A percentile compares a stretch with the other conserved stretches of the same genome.
Evolutionary conservation across 2,329 filamentous ascomycete species (phyloP).

Genomic region (Fusarium praegraminearum): DNA sequence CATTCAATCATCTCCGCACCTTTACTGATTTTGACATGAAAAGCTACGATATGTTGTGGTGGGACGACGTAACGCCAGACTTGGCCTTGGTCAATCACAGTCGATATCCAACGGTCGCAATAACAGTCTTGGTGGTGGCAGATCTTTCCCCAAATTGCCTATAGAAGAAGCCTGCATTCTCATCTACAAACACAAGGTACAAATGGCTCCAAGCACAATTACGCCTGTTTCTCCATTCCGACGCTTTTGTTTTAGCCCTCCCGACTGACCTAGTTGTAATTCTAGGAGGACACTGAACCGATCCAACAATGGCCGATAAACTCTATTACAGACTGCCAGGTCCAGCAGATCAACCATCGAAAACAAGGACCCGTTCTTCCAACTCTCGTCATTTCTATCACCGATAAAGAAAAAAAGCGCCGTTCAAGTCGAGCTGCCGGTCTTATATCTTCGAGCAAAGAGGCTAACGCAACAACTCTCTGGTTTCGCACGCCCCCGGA

Average conservation of each 20-base stretch:
- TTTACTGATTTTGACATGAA: conserved; percentile 35
- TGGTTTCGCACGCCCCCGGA: conserved; percentile 69
- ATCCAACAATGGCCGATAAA: conserved; percentile 65
- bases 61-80: conserved; percentile 53
- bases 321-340: conserved; percentile 67
- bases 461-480: conserved; percentile 61
- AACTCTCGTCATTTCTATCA: conserved; percentile 69
- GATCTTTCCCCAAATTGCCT: conserved; percentile 50
- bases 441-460: conserved; percentile 64
- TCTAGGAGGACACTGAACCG: conserved; percentile 65
- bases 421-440: conserved; percentile 73
- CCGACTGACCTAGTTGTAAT: conserved; percentile 18
- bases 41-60: conserved; percentile 72
- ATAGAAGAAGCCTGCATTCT: conserved; percentile 62
- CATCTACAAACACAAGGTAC: conserved; percentile 69
- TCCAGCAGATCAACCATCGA: conserved; percentile 70
- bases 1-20: neutral
- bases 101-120: conserved; percentile 55
- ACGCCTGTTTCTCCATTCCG: neutral
- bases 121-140: conserved; percentile 54
- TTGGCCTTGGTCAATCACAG: conserved; percentile 56
- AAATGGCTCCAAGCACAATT: conserved; percentile 7
- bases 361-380: conserved; percentile 71
- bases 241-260: neutral
- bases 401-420: conserved; percentile 72